Evolutionary conservation across 257 asterid species (phyloP), one percentile per base, ranked within the genome.

Genomic region (Jacaranda mimosifolia): DNA sequence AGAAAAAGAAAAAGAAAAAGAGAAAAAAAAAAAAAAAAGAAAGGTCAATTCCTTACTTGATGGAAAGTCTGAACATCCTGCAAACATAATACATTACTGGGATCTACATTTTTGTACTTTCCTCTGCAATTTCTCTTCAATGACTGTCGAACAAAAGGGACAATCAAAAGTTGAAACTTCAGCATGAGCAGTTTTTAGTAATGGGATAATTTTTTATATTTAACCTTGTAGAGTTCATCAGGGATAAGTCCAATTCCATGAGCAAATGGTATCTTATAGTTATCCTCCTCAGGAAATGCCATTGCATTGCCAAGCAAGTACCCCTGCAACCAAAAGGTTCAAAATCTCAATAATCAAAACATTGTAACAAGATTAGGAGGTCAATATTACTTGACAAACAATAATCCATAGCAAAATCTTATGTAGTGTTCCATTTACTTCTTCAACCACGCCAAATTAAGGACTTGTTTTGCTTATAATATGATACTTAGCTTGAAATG

Each of bases 251-350:
- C 32, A 1, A 26, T 26, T 26, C 32, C 32, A 26, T 26, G 32
- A 26, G 32, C 32, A 26, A 26, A 26, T 2, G 32, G 32, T 26
- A 26, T 26, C 32, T 26, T 26, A 2, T 80, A 87, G 77, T 83
- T 77, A 42, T 6, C 8, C 65, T 84, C 81, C 35, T 58, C 45
- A 13, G 71, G 77, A 78, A 77, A 80, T 12, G 87, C 73, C 52
- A 48, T 6, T 12, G 89, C 81, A 68, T 87, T 87, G 15, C 89
- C 89, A 4, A 84, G 81, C 59, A 82, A 3, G 73, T 87, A 87
- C 4, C 91, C 91, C 91, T 87, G 77, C 35, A 77, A 59, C 46
- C 76, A 80, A 42, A 19, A 9, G 26, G 10, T 26, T 26, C 32
- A 26, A 26, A 26, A 26, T 26, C 32, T 26, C 2, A 26, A 2